phyloP scores from a whole-genome alignment of 83 land plant genomes.

The Picea mariana region DNA sequence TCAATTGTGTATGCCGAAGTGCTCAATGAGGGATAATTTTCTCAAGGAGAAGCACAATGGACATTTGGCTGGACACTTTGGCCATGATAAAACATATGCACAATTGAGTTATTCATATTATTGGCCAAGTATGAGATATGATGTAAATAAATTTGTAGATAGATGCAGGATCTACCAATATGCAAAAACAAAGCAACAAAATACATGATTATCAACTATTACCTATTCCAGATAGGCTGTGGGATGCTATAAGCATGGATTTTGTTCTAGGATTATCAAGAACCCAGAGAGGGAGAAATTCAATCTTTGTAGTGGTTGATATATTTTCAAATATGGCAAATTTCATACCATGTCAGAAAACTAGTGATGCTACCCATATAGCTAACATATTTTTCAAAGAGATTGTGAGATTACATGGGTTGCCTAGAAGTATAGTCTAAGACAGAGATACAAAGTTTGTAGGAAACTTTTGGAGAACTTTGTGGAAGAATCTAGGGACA shows the following conservation, averaged over 20 bases:
- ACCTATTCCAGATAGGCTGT: constrained; percentile 16
- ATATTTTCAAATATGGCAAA: background rate
- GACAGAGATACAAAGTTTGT: no score
- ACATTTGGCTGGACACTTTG: background rate
- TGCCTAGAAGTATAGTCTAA: no score
- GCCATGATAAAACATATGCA: constrained; percentile 7
- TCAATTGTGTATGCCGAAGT: background rate
- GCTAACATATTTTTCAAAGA: no score
- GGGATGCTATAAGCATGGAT: constrained; percentile 15
- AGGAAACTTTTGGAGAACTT: no score
- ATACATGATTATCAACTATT: constrained; percentile 16
- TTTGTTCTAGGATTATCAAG: constrained; percentile 16
- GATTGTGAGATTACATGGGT: no score
- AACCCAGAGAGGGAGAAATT: background rate
- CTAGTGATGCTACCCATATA: background rate
- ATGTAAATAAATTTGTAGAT: constrained; percentile 2
- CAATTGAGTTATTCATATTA: background rate
- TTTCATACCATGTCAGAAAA: constrained; percentile 12
- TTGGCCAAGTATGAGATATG: constrained; percentile 5
- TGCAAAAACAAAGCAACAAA: background rate
- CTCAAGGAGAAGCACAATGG: constrained; percentile 7
- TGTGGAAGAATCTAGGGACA: background rate
- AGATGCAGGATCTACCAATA: constrained; percentile 16
- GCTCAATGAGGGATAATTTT: background rate
- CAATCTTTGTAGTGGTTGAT: background rate